Conservation (phyloP, 163 green algal genomes). For the Scenedesmus sp. region DNA sequence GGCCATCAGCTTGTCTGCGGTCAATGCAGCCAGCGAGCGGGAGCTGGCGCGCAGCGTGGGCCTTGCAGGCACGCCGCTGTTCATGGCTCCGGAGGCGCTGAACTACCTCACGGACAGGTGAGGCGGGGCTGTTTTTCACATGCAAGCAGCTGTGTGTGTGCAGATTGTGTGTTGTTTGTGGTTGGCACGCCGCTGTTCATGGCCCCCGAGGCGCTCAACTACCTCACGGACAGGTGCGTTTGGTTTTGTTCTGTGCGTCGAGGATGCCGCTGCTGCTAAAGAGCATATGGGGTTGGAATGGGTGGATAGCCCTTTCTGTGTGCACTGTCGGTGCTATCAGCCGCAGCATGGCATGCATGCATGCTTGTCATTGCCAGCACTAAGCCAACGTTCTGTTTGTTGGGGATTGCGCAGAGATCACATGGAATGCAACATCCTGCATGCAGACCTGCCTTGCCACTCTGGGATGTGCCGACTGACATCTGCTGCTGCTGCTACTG, state of each 20-base stretch:
- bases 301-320: no score
- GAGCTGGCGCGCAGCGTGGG: conserved; percentile 46
- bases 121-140: background rate
- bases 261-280: no score
- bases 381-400: no score
- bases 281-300: no score
- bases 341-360: no score
- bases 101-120: conserved; percentile 45
- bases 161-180: background rate
- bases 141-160: no score
- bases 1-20: conserved; percentile 30
- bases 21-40: background rate
- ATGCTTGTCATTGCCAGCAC: no score
- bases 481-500: background rate
- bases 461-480: background rate
- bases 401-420: no score
- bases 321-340: no score
- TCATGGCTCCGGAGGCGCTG: conserved; percentile 53
- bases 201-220: conserved; percentile 49
- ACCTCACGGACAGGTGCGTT: conserved; percentile 34
- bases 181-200: conserved; percentile 54
- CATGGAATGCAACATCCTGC: no score
- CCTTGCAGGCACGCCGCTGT: conserved; percentile 50
- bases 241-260: no score
- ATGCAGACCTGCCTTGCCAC: no score